Evolutionary conservation across 2,329 filamentous ascomycete genomes (phyloP).

Genomic region (Penicillium sclerotiorum): DNA sequence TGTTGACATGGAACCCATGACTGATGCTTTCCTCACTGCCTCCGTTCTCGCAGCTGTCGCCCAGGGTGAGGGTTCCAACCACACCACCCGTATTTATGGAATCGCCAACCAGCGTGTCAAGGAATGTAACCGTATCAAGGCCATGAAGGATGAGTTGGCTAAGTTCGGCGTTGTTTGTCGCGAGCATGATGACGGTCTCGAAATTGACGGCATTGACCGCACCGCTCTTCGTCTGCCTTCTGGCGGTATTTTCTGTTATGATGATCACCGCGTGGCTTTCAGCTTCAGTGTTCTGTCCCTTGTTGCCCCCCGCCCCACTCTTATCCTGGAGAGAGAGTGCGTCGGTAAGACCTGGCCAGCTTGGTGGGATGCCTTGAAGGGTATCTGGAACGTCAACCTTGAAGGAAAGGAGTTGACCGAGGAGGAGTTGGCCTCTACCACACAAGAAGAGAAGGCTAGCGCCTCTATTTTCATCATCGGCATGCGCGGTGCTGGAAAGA

Average conservation of each 20-base stretch:
- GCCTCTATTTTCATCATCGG: slow-evolving; percentile 91
- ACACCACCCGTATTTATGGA: slow-evolving; percentile 80
- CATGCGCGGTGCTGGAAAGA: slow-evolving; percentile 97
- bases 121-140: slow-evolving; percentile 93
- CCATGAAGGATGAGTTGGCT: slow-evolving; percentile 91
- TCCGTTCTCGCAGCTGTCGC: slow-evolving; percentile 91
- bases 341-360: slow-evolving; percentile 98
- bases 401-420: slow-evolving; percentile 68
- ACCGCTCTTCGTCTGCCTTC: slow-evolving; percentile 57
- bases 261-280: slow-evolving; percentile 98
- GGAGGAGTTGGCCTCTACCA: slow-evolving; percentile 40
- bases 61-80: slow-evolving; percentile 62
- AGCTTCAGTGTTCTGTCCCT: slow-evolving; percentile 90
- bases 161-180: slow-evolving; percentile 88
- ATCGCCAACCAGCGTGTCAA: slow-evolving; percentile 98
- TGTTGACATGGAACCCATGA: slow-evolving; percentile 99
- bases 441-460: slow-evolving; percentile 41
- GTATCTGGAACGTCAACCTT: slow-evolving; percentile 75
- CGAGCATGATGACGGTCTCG: slow-evolving; percentile 92
- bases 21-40: slow-evolving; percentile 94
- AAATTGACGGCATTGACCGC: slow-evolving; percentile 61
- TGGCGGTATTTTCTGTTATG: slow-evolving; percentile 85
- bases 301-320: slow-evolving; percentile 68
- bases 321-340: slow-evolving; percentile 88
- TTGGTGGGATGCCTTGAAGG: slow-evolving; percentile 90